Percentiles rank a stretch among this genome's conserved stretches.
Conservation (phyloP, 176 grass and related monocot genomes). For the Echinochloa phyllopogon region DNA sequence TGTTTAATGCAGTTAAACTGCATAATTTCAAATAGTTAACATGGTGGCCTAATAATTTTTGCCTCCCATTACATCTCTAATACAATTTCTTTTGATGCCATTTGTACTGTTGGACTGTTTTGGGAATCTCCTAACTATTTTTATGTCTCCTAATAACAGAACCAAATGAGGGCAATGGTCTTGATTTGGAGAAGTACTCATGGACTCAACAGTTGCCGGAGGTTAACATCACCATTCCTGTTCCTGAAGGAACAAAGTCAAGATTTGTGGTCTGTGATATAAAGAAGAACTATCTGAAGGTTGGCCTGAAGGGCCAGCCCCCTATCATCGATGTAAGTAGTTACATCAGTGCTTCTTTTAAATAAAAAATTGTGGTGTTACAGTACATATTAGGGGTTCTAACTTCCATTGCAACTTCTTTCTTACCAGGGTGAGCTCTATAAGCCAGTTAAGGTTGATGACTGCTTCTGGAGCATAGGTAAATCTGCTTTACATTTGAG, state of each 20-base stretch:
- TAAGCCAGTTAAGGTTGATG: slow-evolving; percentile 79
- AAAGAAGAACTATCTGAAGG: slow-evolving; percentile 88
- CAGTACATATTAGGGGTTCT: not conserved
- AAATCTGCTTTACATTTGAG: not conserved
- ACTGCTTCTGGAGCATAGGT: slow-evolving; percentile 45
- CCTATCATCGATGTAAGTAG: slow-evolving; percentile 85
- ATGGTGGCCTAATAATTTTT: not conserved
- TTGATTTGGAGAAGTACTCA: slow-evolving; percentile 97
- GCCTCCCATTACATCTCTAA: not conserved
- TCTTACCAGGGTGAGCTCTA: slow-evolving; percentile 75
- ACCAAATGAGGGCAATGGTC: slow-evolving; percentile 88
- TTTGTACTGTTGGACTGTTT: not conserved
- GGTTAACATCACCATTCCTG: slow-evolving; percentile 70
- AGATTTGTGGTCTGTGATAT: slow-evolving; percentile 85
- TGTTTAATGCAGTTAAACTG: not conserved
- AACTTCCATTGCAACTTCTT: not conserved
- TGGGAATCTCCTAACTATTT: not conserved
- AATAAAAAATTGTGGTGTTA: not conserved
- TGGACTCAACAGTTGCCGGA: slow-evolving; percentile 95
- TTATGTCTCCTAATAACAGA: slow-evolving; percentile 39
- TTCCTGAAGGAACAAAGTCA: slow-evolving; percentile 91
- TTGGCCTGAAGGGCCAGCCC: slow-evolving; percentile 88
- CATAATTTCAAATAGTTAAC: not conserved
- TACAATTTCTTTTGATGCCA: not conserved
- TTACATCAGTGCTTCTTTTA: not conserved